Conservation (phyloP, 345 rosid species). For the Hibiscus mutabilis region DNA sequence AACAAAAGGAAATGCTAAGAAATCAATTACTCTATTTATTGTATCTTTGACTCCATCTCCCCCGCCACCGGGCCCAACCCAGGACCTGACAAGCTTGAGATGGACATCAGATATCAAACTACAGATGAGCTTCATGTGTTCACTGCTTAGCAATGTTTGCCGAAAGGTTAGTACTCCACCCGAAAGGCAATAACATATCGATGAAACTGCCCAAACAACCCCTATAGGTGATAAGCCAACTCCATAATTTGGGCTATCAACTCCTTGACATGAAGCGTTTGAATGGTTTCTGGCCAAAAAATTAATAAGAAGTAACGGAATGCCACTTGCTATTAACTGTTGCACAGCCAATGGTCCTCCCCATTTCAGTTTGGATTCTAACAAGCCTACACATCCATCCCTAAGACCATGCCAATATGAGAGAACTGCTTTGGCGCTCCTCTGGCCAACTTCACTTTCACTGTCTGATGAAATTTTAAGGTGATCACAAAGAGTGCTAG, state of each 20-base stretch:
- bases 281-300: conserved; percentile 46
- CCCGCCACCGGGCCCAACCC: conserved; percentile 94
- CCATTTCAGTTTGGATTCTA: conserved; percentile 75
- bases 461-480: conserved; percentile 43
- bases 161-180: conserved; percentile 71
- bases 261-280: conserved; percentile 33
- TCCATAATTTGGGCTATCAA: conserved; percentile 29
- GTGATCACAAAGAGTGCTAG: conserved; percentile 67
- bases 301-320: conserved; percentile 65
- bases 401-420: conserved; percentile 84
- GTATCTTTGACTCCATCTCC: conserved; percentile 78
- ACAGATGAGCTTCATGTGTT: conserved; percentile 49
- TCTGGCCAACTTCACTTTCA: conserved; percentile 32
- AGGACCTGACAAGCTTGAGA: conserved; percentile 72
- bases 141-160: conserved; percentile 63
- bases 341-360: conserved; percentile 81
- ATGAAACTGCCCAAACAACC: conserved; percentile 77
- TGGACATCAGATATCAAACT: conserved; percentile 64
- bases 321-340: conserved; percentile 80
- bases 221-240: conserved; percentile 79
- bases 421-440: conserved; percentile 25
- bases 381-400: conserved; percentile 89
- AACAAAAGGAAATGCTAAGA: conserved; percentile 89
- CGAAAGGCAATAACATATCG: conserved; percentile 74
- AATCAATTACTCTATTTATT: conserved; percentile 66